These are phyloP conservation scores for Mycoemilia scoparia DNA, from an alignment of 192 early-diverging fungal genomes.

Conservation along the genomic window DNA sequence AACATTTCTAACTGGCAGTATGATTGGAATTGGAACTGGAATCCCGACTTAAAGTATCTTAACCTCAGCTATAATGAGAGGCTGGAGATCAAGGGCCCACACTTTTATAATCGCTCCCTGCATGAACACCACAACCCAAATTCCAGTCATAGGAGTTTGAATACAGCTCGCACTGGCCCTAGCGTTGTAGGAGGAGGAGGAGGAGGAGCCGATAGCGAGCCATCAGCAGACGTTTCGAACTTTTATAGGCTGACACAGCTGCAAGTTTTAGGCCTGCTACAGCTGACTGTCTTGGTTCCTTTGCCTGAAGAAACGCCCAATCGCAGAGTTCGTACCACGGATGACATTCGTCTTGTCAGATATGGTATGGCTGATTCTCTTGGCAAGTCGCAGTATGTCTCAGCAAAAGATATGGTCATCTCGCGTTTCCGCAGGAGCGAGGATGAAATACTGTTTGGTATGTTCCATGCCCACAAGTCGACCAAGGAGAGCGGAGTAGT, in stretches of 20 bases:
- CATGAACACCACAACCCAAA: conserved; percentile 24
- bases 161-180: conserved; percentile 10
- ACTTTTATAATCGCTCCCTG: conserved; percentile 27
- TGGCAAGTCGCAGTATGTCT: conserved; percentile 44
- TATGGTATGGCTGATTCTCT: conserved; percentile 79
- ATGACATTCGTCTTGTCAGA: conserved; percentile 60
- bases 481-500: conserved; percentile 30
- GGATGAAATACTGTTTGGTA: conserved; percentile 74
- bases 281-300: conserved; percentile 68
- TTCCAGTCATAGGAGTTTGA: conserved; percentile 5
- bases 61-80: conserved; percentile 82
- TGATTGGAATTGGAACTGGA: conserved; percentile 97
- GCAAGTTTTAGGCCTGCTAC: conserved; percentile 71
- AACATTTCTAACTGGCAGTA: conserved; percentile 90
- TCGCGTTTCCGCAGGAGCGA: conserved; percentile 67
- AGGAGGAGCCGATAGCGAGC: conserved; percentile 25
- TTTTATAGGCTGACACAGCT: conserved; percentile 62
- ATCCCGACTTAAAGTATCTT: conserved; percentile 68
- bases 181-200: conserved; percentile 21
- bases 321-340: conserved; percentile 68
- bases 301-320: conserved; percentile 68
- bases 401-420: conserved; percentile 72
- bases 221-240: conserved; percentile 38
- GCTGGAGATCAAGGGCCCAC: conserved; percentile 66
- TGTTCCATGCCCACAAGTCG: conserved; percentile 58